Evolutionary conservation across 768 basidiomycete species (phyloP), one percentile per base, ranked within the genome.

Genomic region (Amanita brunnescens): DNA sequence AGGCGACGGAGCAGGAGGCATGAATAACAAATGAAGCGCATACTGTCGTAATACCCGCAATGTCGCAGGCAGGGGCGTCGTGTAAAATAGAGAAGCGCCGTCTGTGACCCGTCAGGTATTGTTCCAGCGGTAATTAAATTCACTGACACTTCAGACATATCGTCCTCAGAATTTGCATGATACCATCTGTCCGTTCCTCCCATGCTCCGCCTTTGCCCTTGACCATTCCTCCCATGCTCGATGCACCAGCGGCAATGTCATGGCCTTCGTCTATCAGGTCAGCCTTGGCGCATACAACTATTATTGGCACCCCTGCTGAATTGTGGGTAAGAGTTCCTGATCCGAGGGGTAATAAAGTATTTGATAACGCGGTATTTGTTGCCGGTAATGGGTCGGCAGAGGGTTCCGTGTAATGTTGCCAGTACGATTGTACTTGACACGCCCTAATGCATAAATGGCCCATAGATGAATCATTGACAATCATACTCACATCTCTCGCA

Each of bases 121-220:
- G 26, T 21, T 21, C 21, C 16, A 14, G 33, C 37, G 55, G 29
- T 39, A 39, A 43, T 43, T 14, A 26, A 6, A 12, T 24, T 21
- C 16, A 73, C 92, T 61, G 57, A 94, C 95, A 96, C 68, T 91
- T 90, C 47, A 97, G 68, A 62, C 91, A 95, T 48, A 98, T 80
- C 0, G 91, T 89, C 34, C 96, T 78, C 46, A 99, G 74, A n/a
- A 90, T 81, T 61, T 98, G 95, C 84, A 96, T 95, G 4, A 97
- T 74, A 35, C 87, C 87, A 62, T 99, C 96, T 37, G 92, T 94
- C 59, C 86, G 75, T 66, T 99, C 96, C 66, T 99, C 96, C 89
- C 89, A 91, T 59, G 90, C 87, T 8, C 82, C 86, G 1, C 91
- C 90, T 63, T 91, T 92, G 2, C 89, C 89, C 66, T 91, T 92